Conservation (phyloP, 768 basidiomycete genomes). For the Serendipita sp. region DNA sequence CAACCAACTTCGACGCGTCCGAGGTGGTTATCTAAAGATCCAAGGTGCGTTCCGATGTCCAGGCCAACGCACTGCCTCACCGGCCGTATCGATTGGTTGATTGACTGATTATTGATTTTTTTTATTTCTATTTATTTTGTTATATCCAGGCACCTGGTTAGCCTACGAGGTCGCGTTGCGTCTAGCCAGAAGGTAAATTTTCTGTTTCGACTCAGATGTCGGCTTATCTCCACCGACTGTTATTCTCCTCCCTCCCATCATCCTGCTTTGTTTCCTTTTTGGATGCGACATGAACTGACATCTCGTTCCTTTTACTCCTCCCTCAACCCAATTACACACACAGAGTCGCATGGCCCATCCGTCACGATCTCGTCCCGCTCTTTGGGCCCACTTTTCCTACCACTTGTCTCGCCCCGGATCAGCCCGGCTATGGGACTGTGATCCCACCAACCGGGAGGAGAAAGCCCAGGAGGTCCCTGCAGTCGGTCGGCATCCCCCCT, state of each 20-base stretch:
- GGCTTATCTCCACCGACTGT: constrained; percentile 4
- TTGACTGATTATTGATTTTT: constrained; percentile 6
- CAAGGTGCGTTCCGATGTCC: constrained; percentile 32
- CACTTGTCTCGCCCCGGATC: constrained; percentile 71
- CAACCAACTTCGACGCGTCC: constrained; percentile 62
- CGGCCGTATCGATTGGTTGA: background rate
- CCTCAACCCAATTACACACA: constrained; percentile 7
- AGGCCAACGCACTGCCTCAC: constrained; percentile 6
- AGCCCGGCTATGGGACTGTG: constrained; percentile 75
- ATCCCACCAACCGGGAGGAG: constrained; percentile 24
- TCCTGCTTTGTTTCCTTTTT: too few species aligned
- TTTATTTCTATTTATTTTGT: background rate
- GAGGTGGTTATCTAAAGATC: constrained; percentile 79
- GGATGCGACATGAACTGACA: too few species aligned
- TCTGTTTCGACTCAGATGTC: constrained; percentile 6
- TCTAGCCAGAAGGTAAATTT: constrained; percentile 56
- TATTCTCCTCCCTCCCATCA: too few species aligned
- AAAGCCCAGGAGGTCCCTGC: constrained; percentile 1
- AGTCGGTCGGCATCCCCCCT: constrained; percentile 5
- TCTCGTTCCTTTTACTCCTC: constrained; percentile 7
- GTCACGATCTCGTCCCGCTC: constrained; percentile 70
- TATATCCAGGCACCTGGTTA: constrained; percentile 10
- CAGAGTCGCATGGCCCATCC: constrained; percentile 79
- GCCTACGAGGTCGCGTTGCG: constrained; percentile 51
- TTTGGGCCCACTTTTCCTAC: constrained; percentile 78